Percentiles rank a stretch among this genome's conserved stretches.
Conservation (phyloP, 2,329 filamentous ascomycete genomes). For the Macrophomina pseudophaseolina region DNA sequence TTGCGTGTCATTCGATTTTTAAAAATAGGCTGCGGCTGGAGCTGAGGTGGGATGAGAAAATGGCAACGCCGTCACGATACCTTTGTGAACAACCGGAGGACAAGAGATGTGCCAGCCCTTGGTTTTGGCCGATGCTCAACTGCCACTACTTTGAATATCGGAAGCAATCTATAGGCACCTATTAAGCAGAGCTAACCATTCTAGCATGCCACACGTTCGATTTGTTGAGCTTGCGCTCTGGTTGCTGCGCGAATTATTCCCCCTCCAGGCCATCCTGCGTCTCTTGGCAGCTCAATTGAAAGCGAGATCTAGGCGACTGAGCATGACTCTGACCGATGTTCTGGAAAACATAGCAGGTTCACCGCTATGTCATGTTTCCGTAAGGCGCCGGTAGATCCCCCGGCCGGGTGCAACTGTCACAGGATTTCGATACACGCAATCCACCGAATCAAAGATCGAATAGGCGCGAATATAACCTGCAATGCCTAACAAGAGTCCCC, state of each 20-base stretch:
- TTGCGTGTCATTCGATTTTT: neutral
- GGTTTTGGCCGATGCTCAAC: neutral
- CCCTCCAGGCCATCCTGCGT: neutral
- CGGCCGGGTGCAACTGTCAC: neutral
- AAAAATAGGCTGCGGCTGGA: neutral
- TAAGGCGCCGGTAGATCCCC: neutral
- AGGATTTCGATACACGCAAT: neutral
- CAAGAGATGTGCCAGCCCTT: neutral
- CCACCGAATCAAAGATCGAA: too few relatives aligned
- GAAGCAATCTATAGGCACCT: neutral
- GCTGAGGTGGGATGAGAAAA: neutral
- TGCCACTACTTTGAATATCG: neutral
- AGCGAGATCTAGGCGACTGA: neutral
- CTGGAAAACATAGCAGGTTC: neutral
- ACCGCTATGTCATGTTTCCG: neutral
- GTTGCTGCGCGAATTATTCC: neutral
- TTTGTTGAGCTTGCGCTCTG: neutral
- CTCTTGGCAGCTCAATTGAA: neutral
- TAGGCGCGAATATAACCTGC: neutral
- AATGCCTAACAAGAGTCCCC: neutral
- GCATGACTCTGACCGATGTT: constrained; percentile 7
- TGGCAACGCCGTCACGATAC: neutral
- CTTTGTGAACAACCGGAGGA: neutral
- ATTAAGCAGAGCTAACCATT: neutral
- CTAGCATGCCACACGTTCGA: neutral